Evolutionary conservation across 2,329 filamentous ascomycete species (phyloP).

Genomic region (Incumbomyces delicatus): DNA sequence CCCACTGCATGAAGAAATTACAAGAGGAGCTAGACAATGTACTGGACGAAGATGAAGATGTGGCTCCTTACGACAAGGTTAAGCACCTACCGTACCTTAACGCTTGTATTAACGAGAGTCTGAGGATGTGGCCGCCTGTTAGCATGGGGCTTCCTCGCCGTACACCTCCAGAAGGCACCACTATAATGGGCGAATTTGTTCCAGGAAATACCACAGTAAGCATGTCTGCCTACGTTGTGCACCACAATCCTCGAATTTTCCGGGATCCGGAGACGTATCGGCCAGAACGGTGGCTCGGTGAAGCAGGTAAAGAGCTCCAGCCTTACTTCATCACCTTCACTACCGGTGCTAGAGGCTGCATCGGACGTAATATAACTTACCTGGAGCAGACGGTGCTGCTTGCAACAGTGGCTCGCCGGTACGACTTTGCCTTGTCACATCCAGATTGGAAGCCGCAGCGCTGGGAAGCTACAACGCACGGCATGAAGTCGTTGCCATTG

Average conservation of each 20-base stretch:
- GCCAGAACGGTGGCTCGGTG: constrained; percentile 21
- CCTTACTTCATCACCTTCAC: constrained; percentile 26
- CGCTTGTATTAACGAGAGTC: constrained; percentile 42
- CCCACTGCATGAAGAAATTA: constrained; percentile 3
- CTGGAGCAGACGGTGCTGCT: constrained; percentile 39
- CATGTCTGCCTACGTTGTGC: constrained; percentile 33
- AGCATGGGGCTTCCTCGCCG: constrained; percentile 34
- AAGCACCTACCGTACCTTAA: constrained; percentile 44
- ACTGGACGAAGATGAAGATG: constrained; percentile 31
- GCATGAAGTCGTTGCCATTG: no score
- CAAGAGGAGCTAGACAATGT: constrained; percentile 37
- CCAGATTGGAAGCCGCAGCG: constrained; percentile 25
- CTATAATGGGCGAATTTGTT: constrained; percentile 37
- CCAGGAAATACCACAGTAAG: constrained; percentile 36
- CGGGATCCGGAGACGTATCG: constrained; percentile 29
- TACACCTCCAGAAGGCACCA: constrained; percentile 36
- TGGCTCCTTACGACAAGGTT: constrained; percentile 42
- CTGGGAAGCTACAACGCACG: no score
- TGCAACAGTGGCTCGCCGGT: constrained; percentile 35
- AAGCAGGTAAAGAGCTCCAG: constrained; percentile 9
- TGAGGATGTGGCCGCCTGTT: constrained; percentile 38
- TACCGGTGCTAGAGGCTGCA: constrained; percentile 31
- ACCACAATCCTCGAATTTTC: constrained; percentile 31
- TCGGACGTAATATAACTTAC: constrained; percentile 34
- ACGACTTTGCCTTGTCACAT: constrained; percentile 30